phyloP scores from a whole-genome alignment of 306 rosid genomes.

The Cicer pinnatifidum region DNA sequence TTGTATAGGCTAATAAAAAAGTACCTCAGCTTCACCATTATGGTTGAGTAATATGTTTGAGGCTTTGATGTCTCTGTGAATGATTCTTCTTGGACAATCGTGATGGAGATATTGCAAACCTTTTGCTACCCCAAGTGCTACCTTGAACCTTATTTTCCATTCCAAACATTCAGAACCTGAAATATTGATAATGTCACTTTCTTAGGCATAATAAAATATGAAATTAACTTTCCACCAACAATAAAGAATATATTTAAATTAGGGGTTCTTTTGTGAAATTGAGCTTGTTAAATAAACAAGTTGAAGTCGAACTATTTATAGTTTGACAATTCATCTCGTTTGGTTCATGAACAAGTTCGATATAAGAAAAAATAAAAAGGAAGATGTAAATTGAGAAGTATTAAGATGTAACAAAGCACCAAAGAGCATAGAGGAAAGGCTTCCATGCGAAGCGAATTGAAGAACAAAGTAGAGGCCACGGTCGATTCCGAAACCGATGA shows the following conservation, averaged over 20 bases:
- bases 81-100: constrained; percentile 84
- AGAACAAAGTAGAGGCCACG: constrained; percentile 85
- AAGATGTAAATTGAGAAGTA: constrained; percentile 3
- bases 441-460: constrained; percentile 73
- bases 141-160: constrained; percentile 80
- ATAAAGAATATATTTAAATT: background rate
- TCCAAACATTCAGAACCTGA: constrained; percentile 69
- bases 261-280: too few relatives aligned
- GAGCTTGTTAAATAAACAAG: background rate
- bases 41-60: constrained; percentile 75
- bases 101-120: constrained; percentile 88
- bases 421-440: constrained; percentile 83
- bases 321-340: background rate
- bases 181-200: constrained; percentile 38
- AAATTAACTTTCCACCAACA: background rate
- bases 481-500: constrained; percentile 87
- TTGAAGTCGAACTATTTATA: background rate
- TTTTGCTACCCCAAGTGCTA: constrained; percentile 83
- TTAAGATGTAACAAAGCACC: constrained; percentile 59
- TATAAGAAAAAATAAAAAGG: constrained; percentile 2
- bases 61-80: constrained; percentile 96
- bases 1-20: background rate
- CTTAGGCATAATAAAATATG: constrained; percentile 22
- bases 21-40: constrained; percentile 79
- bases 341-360: background rate